These are phyloP conservation scores for Xylaria longipes DNA, from an alignment of 495 filamentous ascomycete species.

Conservation along the genomic window DNA sequence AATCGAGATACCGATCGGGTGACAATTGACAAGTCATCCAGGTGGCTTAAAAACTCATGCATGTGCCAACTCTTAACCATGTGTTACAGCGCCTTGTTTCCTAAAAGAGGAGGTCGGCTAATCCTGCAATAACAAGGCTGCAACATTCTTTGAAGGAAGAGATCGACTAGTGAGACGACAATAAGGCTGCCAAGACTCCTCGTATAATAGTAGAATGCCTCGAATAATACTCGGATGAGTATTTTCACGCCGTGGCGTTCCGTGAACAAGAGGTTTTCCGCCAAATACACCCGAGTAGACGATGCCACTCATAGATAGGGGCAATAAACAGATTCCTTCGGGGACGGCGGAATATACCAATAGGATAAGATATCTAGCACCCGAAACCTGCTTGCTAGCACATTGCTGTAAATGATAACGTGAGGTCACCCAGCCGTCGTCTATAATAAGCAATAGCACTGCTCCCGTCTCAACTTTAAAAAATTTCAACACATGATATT, in stretches of 20 bases:
- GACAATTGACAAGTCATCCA: constrained; percentile 7
- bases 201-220: background rate
- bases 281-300: background rate
- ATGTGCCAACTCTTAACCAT: background rate
- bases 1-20: constrained; percentile 3
- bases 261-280: background rate
- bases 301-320: background rate
- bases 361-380: background rate
- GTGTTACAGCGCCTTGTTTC: constrained; percentile 6
- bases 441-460: background rate
- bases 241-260: background rate
- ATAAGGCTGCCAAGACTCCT: background rate
- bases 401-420: background rate
- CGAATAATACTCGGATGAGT: background rate
- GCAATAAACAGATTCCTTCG: background rate
- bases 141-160: background rate
- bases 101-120: constrained; percentile 12
- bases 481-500: background rate
- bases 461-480: background rate
- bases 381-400: background rate
- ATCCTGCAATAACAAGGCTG: background rate
- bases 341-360: background rate
- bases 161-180: background rate
- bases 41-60: constrained; percentile 8
- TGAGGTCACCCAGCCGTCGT: background rate